Evolutionary conservation across 805 yeast species (phyloP), one percentile per base, ranked within the genome.

Genomic region (Candida mattraensis): DNA sequence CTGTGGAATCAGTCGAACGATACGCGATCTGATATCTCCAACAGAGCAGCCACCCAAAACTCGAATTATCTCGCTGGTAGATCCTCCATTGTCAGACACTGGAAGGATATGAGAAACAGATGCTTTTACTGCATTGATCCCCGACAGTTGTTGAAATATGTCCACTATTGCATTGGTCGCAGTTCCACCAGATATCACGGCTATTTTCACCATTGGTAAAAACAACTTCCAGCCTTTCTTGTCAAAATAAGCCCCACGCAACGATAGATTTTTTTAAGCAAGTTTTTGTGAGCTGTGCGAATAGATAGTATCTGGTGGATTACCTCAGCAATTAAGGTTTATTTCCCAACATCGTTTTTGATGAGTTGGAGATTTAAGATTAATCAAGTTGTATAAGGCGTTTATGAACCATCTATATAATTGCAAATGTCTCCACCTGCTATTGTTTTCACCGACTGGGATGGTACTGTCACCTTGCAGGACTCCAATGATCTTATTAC

Each of bases 381-480:
- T 31, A 28, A 23, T n/a, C n/a, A n/a, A 9, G 7, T n/a, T n/a
- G n/a, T n/a, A n/a, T n/a, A n/a, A n/a, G n/a, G n/a, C n/a, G n/a
- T n/a, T n/a, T n/a, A n/a, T 10, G n/a, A 10, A 18, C n/a, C 14
- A n/a, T 33, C 20, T 14, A 35, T 28, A 40, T 24, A 24, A 5
- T 19, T 28, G n/a, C 18, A n/a, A 24, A 35, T 24, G 30, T 18
- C 33, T 12, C 58, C 58, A 9, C 42, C 45, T 45, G 91, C 95
- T 30, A 87, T 93, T 53, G 83, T 93, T 27, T 93, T 93, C 69
- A 85, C 97, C 27, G 99, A 93, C 61, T 93, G 94, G 78, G 99
- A 93, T 60, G 99, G 99, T 18, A 93, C 99, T 2, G 93, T 93
- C 46, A 93, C 99, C 9, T 67, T 85, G 41, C 95, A 91, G 60